Percentiles rank a stretch among this genome's conserved stretches.
Conservation (phyloP, 202 grass and related monocot genomes). For the Panicum hallii region DNA sequence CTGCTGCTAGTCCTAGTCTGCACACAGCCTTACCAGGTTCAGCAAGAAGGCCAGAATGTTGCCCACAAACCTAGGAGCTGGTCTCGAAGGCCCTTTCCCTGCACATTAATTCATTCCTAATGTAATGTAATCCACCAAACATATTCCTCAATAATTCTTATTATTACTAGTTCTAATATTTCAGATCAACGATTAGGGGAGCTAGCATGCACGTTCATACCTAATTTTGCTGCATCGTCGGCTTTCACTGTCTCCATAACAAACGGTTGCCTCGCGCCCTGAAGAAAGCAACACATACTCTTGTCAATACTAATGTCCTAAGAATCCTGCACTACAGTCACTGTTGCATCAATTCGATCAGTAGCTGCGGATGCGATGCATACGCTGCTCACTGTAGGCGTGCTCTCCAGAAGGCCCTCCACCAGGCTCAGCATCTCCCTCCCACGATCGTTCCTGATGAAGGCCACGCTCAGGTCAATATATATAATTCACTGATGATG, state of each 20-base stretch:
- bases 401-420: conserved; percentile 77
- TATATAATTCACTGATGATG: not conserved
- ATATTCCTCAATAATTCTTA: not conserved
- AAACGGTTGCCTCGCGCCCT: conserved; percentile 82
- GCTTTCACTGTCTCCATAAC: conserved; percentile 96
- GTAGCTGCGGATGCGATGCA: not conserved
- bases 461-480: conserved; percentile 15
- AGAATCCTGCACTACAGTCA: not conserved
- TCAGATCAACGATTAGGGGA: not conserved
- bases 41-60: conserved; percentile 90
- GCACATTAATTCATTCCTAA: conserved; percentile 12
- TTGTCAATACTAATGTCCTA: not conserved
- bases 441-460: conserved; percentile 75
- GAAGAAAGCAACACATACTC: conserved; percentile 28
- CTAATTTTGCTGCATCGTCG: conserved; percentile 83
- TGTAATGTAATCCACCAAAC: not conserved
- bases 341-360: not conserved
- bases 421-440: conserved; percentile 84
- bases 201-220: conserved; percentile 28
- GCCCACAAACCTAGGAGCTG: conserved; percentile 84
- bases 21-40: conserved; percentile 54
- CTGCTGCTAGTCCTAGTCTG: not conserved
- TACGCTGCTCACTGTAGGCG: conserved; percentile 85
- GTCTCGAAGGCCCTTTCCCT: conserved; percentile 80
- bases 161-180: not conserved